phyloP scores from a whole-genome alignment of 1,139 yeast species.

The Suhomyces kunorum region DNA sequence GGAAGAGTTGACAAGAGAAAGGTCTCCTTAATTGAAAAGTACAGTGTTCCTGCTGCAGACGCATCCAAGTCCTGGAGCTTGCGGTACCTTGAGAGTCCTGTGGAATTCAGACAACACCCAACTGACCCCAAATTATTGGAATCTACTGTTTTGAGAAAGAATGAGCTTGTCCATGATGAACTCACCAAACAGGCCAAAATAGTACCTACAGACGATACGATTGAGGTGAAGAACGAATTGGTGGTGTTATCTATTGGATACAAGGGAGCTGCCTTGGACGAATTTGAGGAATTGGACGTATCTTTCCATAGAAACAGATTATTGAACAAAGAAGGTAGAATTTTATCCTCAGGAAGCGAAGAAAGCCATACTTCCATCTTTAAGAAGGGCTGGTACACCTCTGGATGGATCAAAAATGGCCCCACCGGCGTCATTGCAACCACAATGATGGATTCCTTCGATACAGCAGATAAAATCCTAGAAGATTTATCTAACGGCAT shows the following conservation, averaged over 20 bases:
- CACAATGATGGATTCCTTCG: constrained; percentile 84
- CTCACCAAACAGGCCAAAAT: constrained; percentile 39
- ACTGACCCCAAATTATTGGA: constrained; percentile 27
- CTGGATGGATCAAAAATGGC: constrained; percentile 93
- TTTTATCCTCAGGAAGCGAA: constrained; percentile 33
- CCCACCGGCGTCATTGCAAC: constrained; percentile 90
- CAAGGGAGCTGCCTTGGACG: constrained; percentile 63
- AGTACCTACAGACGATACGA: constrained; percentile 41
- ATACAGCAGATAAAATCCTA: constrained; percentile 66
- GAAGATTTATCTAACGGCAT: constrained; percentile 49
- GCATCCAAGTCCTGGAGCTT: constrained; percentile 59
- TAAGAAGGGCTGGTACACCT: constrained; percentile 63
- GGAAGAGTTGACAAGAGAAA: constrained; percentile 73
- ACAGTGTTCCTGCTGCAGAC: constrained; percentile 30
- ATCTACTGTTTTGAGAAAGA: constrained; percentile 51
- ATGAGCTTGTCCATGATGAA: constrained; percentile 40
- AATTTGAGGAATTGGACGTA: constrained; percentile 54
- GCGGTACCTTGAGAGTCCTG: constrained; percentile 70
- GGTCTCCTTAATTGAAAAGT: constrained; percentile 61
- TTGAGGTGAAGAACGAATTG: constrained; percentile 56
- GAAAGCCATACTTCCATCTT: constrained; percentile 24
- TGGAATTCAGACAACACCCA: constrained; percentile 45
- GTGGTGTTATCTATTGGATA: constrained; percentile 86
- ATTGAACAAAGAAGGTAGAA: constrained; percentile 63
- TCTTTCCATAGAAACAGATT: constrained; percentile 64